Evolutionary conservation across 495 filamentous ascomycete species (phyloP).

Genomic region (Hypoxylon intermedium): DNA sequence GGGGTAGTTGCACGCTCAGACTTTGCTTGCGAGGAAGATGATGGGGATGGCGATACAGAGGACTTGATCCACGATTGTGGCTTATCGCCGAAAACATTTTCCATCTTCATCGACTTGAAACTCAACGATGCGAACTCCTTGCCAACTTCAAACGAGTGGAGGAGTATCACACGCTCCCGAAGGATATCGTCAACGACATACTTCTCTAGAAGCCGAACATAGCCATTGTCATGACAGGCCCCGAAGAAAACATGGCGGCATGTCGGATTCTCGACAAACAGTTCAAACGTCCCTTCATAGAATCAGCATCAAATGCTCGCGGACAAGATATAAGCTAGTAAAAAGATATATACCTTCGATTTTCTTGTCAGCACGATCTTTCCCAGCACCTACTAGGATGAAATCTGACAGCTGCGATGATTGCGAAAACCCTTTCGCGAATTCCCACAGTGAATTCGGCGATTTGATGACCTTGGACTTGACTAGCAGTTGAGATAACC

Average conservation of each 20-base stretch:
- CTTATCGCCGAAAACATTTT: constrained; percentile 23
- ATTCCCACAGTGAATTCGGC: constrained; percentile 34
- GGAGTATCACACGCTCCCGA: constrained; percentile 55
- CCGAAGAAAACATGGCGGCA: constrained; percentile 68
- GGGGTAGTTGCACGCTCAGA: neutral
- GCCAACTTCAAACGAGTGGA: constrained; percentile 55
- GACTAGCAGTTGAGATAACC: constrained; percentile 41
- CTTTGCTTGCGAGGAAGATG: neutral
- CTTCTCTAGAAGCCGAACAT: constrained; percentile 60
- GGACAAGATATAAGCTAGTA: too few species aligned
- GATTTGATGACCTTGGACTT: constrained; percentile 32
- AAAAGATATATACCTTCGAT: constrained; percentile 52
- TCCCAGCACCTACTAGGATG: constrained; percentile 64
- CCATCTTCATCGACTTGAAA: constrained; percentile 25
- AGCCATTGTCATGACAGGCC: constrained; percentile 66
- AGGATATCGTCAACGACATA: constrained; percentile 45
- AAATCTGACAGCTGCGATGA: constrained; percentile 65
- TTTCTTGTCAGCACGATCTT: constrained; percentile 65
- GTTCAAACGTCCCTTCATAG: constrained; percentile 56
- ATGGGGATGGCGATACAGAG: neutral
- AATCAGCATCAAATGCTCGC: too few species aligned
- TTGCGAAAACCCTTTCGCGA: constrained; percentile 62
- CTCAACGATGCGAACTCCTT: constrained; percentile 43
- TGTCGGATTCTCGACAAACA: constrained; percentile 61
- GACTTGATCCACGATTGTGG: neutral